Evolutionary conservation across 176 grass and related monocot genomes (phyloP).

Genomic region (Carex kokanica): DNA sequence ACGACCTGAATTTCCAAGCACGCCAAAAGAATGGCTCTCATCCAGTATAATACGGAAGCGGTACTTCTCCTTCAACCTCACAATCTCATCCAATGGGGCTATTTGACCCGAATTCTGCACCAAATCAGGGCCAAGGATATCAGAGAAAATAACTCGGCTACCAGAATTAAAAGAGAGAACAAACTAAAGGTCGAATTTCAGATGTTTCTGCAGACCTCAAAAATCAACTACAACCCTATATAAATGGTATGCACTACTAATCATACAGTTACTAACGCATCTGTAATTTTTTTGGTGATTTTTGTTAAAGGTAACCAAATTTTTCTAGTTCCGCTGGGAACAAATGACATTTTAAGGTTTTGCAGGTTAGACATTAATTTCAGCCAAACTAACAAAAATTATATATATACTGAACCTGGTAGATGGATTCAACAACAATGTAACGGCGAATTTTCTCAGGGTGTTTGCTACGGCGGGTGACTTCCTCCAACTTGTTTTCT

Average conservation of each 20-base stretch:
- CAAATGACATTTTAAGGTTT: not conserved
- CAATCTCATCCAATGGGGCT: slow-evolving; percentile 83
- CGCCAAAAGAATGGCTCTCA: slow-evolving; percentile 94
- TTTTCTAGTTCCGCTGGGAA: not conserved
- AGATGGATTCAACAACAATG: slow-evolving; percentile 91
- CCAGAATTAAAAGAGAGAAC: not conserved
- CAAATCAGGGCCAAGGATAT: not conserved
- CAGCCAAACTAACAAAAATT: slow-evolving; percentile 20
- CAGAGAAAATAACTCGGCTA: not conserved
- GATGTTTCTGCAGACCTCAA: not conserved
- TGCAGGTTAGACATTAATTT: slow-evolving; percentile 12
- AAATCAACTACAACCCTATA: not conserved
- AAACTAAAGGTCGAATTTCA: not conserved
- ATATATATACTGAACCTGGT: slow-evolving; percentile 55
- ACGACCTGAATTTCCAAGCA: slow-evolving; percentile 78
- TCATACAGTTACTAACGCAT: not conserved
- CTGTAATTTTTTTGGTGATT: not conserved
- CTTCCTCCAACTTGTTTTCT: slow-evolving; percentile 69
- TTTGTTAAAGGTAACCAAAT: not conserved
- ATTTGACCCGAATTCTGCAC: slow-evolving; percentile 92
- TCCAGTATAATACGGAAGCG: slow-evolving; percentile 85
- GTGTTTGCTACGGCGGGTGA: slow-evolving; percentile 67
- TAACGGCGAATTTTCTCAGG: slow-evolving; percentile 87
- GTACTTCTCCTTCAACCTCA: slow-evolving; percentile 89
- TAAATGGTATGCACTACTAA: not conserved